Evolutionary conservation across 2,329 filamentous ascomycete species (phyloP).

Genomic region (Rutstroemia sp.): DNA sequence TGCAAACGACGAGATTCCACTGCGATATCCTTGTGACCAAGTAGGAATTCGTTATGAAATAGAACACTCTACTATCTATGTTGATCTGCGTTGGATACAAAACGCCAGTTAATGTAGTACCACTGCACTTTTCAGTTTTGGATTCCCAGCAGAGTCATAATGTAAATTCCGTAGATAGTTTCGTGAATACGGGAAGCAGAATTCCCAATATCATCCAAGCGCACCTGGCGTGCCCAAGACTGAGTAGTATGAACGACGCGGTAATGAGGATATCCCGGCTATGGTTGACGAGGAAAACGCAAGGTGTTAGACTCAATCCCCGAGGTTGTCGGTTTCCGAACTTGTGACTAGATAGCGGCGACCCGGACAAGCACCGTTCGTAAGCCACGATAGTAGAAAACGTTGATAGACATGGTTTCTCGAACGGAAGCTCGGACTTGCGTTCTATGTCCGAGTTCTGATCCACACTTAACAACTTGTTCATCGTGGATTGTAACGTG

Average conservation of each 20-base stretch:
- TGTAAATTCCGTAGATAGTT: background rate
- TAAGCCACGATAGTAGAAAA: background rate
- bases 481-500: background rate
- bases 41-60: too few relatives aligned
- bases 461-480: background rate
- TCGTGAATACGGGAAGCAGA: background rate
- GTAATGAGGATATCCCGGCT: background rate
- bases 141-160: too few relatives aligned
- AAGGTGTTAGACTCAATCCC: too few relatives aligned
- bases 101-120: too few relatives aligned
- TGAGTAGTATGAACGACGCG: background rate
- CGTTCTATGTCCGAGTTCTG: background rate
- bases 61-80: too few relatives aligned
- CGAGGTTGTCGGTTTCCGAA: too few relatives aligned
- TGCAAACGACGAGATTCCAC: too few relatives aligned
- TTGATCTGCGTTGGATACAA: too few relatives aligned
- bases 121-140: too few relatives aligned
- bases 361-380: background rate
- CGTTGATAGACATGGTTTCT: background rate
- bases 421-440: background rate
- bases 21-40: too few relatives aligned
- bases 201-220: background rate
- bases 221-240: background rate
- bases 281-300: background rate
- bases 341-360: too few relatives aligned